phyloP scores from a whole-genome alignment of 2,329 filamentous ascomycete genomes.

The Neonectria punicea region DNA sequence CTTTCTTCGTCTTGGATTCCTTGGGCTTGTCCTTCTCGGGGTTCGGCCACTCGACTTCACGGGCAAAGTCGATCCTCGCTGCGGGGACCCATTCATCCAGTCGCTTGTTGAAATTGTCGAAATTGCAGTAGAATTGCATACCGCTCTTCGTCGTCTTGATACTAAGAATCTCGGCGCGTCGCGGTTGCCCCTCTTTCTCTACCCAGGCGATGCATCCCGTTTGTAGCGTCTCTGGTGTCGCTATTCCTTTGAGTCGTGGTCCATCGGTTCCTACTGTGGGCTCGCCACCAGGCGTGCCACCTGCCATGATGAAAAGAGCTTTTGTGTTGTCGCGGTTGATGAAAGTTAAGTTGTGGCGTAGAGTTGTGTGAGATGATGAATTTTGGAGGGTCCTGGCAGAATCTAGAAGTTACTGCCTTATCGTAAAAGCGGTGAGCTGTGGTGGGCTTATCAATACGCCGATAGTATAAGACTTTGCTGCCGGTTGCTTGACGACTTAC shows the following conservation, averaged over 20 bases:
- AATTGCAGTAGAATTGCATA: constrained; percentile 94
- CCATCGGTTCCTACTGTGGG: constrained; percentile 66
- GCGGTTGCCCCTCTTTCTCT: constrained; percentile 79
- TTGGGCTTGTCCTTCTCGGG: constrained; percentile 88
- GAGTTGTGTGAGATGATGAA: constrained; percentile 22
- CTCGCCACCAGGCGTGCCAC: constrained; percentile 61
- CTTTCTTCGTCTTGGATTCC: constrained; percentile 78
- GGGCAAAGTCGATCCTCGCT: constrained; percentile 82
- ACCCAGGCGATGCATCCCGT: constrained; percentile 71
- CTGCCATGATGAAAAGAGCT: constrained; percentile 61
- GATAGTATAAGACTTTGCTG: constrained; percentile 32
- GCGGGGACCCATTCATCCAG: constrained; percentile 87
- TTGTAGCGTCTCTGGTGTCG: constrained; percentile 82
- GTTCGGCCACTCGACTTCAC: constrained; percentile 96
- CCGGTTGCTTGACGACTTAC: constrained; percentile 11
- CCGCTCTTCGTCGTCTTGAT: constrained; percentile 91
- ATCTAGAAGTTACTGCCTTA: constrained; percentile 36
- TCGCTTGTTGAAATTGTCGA: constrained; percentile 96
- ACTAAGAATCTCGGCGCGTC: constrained; percentile 96
- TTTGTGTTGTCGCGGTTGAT: constrained; percentile 36
- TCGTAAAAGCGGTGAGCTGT: constrained; percentile 39
- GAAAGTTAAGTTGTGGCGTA: constrained; percentile 32
- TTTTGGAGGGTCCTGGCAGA: constrained; percentile 45
- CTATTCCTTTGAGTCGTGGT: constrained; percentile 77
- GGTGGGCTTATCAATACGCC: constrained; percentile 34